Evolutionary conservation across 2,329 filamentous ascomycete genomes (phyloP).

Genomic region (Calonectria montana): DNA sequence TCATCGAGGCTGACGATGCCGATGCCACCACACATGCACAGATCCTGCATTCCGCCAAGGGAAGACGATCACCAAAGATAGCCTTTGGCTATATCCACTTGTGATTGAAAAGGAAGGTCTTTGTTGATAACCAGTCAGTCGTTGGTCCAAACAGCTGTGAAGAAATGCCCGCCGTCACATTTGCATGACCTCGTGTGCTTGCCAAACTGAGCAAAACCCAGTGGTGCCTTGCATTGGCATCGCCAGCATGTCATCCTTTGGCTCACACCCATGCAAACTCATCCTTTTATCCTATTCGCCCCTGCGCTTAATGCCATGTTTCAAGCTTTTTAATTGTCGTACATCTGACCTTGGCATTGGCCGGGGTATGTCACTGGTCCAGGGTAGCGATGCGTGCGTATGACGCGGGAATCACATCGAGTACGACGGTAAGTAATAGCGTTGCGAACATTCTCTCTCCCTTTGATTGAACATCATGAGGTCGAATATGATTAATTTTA

Average conservation of each 20-base stretch:
- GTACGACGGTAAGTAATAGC: slow-evolving; percentile 1
- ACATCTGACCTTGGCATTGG: not conserved
- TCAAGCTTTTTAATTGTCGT: not conserved
- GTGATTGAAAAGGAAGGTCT: not conserved
- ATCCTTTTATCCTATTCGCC: not conserved
- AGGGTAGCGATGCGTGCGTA: not conserved
- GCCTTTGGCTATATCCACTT: not conserved
- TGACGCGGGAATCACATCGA: not conserved
- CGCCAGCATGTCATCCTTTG: not conserved
- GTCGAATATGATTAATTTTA: not conserved
- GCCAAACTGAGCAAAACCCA: not conserved
- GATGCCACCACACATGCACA: not conserved
- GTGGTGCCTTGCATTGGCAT: not conserved
- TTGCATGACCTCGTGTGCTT: not conserved
- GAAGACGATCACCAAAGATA: not conserved
- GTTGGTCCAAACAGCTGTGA: not conserved
- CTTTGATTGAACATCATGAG: not conserved
- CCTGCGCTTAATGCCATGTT: not conserved
- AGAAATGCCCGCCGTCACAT: not conserved
- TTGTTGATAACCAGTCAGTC: not conserved
- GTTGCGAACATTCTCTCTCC: not conserved
- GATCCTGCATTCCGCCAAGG: not conserved
- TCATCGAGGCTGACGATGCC: not conserved
- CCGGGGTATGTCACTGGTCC: not conserved
- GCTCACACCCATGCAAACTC: not conserved